A percentile compares a stretch with the other conserved stretches of the same genome.
phyloP scores from a whole-genome alignment of 129 eudicot genomes.

The Centaurea solstitialis region DNA sequence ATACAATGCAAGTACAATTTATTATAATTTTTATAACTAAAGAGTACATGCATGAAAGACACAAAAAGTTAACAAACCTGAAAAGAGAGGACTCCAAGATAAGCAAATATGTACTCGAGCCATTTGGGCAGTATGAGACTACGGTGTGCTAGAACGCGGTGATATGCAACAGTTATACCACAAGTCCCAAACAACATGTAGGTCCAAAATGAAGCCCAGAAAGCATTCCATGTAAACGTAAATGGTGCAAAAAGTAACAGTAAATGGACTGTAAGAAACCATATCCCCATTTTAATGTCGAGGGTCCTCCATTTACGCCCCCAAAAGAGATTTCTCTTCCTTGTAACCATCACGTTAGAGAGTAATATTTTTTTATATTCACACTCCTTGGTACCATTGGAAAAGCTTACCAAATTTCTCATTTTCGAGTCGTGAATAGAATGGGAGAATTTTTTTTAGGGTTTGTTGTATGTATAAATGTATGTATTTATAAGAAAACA shows the following conservation, averaged over 20 bases:
- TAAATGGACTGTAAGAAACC: constrained; percentile 49
- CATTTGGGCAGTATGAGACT: constrained; percentile 76
- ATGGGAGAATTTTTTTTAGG: not conserved
- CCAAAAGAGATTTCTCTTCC: constrained; percentile 44
- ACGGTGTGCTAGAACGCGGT: constrained; percentile 67
- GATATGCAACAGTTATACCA: constrained; percentile 64
- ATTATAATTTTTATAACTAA: not conserved
- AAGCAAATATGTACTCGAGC: constrained; percentile 77
- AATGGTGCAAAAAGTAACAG: constrained; percentile 59
- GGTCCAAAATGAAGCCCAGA: constrained; percentile 41
- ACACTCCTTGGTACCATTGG: not conserved
- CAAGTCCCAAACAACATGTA: constrained; percentile 50
- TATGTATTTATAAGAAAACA: no score
- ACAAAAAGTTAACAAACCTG: constrained; percentile 47
- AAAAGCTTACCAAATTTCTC: not conserved
- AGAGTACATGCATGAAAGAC: not conserved
- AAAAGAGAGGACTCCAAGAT: constrained; percentile 60
- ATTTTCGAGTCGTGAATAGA: not conserved
- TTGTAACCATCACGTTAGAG: constrained; percentile 57
- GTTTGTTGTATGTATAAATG: no score
- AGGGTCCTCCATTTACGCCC: constrained; percentile 58
- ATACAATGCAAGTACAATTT: not conserved
- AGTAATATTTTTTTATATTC: constrained; percentile 34
- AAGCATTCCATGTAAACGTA: constrained; percentile 62
- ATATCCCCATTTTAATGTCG: constrained; percentile 35